Percentiles rank a stretch among this genome's conserved stretches.
These are phyloP conservation scores for Ophiocordyceps sinensis DNA, from an alignment of 2,329 filamentous ascomycete species.

Conservation along the genomic window DNA sequence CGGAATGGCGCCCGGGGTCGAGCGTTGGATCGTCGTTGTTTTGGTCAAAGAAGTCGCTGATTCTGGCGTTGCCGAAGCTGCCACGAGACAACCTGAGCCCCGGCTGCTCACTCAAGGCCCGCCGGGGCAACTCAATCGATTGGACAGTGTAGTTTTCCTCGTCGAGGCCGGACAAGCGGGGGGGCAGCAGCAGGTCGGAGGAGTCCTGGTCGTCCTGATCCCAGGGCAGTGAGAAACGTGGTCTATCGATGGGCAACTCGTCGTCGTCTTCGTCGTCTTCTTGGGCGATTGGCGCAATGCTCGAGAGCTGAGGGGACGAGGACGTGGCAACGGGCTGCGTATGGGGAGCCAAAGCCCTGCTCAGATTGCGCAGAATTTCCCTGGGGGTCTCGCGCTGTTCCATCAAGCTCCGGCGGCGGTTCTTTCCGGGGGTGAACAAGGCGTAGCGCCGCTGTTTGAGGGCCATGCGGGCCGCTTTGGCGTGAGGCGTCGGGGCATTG, in stretches of 20 bases:
- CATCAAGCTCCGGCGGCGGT: slow-evolving; percentile 40
- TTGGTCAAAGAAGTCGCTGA: slow-evolving; percentile 35
- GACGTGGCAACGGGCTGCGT: slow-evolving; percentile 25
- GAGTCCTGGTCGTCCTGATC: slow-evolving; percentile 32
- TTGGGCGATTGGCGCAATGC: slow-evolving; percentile 12
- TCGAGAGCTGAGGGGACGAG: slow-evolving; percentile 21
- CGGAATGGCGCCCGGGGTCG: slow-evolving; percentile 30
- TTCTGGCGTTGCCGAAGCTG: slow-evolving; percentile 36
- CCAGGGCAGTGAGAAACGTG: slow-evolving; percentile 40
- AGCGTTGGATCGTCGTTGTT: slow-evolving; percentile 19
- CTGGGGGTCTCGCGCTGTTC: slow-evolving; percentile 41
- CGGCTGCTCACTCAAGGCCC: slow-evolving; percentile 31
- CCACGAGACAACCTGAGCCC: slow-evolving; percentile 32
- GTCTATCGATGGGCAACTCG: slow-evolving; percentile 32
- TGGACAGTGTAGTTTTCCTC: slow-evolving; percentile 44
- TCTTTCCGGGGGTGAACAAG: slow-evolving; percentile 44
- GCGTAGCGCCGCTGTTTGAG: slow-evolving; percentile 44
- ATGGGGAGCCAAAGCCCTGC: slow-evolving; percentile 35
- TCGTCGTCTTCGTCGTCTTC: slow-evolving; percentile 37
- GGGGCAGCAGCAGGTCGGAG: slow-evolving; percentile 35
- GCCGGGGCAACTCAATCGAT: slow-evolving; percentile 44
- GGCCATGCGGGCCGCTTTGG: slow-evolving; percentile 42
- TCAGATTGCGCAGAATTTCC: slow-evolving; percentile 38
- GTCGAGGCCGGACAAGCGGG: slow-evolving; percentile 38
- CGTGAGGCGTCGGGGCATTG: slow-evolving; percentile 42